Evolutionary conservation across 306 rosid genomes (phyloP).

Genomic region (Luffa acutangula): DNA sequence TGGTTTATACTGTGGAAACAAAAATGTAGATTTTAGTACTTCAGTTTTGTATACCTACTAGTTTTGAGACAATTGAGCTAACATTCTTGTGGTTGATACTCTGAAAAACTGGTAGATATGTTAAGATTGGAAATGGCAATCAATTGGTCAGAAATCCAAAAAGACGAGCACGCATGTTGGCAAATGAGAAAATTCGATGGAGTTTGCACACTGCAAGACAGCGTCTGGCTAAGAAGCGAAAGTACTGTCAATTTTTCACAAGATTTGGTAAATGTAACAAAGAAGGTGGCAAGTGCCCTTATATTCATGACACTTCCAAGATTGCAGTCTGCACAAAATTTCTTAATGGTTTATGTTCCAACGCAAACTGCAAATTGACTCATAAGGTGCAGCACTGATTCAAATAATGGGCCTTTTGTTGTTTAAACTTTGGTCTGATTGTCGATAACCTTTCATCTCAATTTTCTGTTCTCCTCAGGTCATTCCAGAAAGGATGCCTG

Average conservation of each 20-base stretch:
- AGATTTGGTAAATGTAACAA: conserved; percentile 92
- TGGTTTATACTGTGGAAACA: neutral
- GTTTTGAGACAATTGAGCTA: neutral
- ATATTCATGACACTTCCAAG: conserved; percentile 88
- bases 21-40: neutral
- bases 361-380: conserved; percentile 83
- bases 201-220: conserved; percentile 96
- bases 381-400: conserved; percentile 53
- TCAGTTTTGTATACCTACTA: neutral
- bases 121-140: conserved; percentile 85
- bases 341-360: conserved; percentile 80
- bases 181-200: conserved; percentile 94
- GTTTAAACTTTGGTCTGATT: neutral
- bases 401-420: neutral
- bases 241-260: conserved; percentile 85
- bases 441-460: conserved; percentile 12
- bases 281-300: conserved; percentile 88
- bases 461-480: conserved; percentile 52
- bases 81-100: neutral
- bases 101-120: conserved; percentile 48
- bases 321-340: conserved; percentile 95
- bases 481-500: conserved; percentile 96
- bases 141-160: conserved; percentile 87
- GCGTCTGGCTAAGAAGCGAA: conserved; percentile 78
- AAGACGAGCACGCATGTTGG: conserved; percentile 78